Base-by-base conservation (phyloP, 179 eudicot genomes). In the Beta lomatogona region DNA sequence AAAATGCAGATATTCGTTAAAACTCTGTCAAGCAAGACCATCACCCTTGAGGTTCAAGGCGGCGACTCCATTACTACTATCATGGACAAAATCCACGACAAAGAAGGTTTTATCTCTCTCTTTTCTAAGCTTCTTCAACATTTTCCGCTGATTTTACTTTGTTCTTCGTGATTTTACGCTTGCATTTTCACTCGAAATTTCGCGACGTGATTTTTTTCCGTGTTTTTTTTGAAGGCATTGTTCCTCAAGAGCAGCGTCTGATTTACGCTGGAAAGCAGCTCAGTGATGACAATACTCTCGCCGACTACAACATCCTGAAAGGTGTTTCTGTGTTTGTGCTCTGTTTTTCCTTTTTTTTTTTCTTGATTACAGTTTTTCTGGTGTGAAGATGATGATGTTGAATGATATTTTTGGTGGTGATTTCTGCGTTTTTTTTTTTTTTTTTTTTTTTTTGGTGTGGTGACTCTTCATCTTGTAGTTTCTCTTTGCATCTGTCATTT, bases 251-350 rank as follows among this genome's bases (percentile, higher is more conserved):
- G 61, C 86, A 84, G 77, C 77, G 86, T 36, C n/a, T 84, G 81
- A 80, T 80, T 44, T 84, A 80, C 52, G 74, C 81, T 1, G 86
- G 84, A 0, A 84, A 84, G 46, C 86, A 84, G 71, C 83, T 84
- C n/a, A 78, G 77, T 31, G 81, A 84, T 81, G 86, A 71, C 46
- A 71, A 79, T 2, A 80, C 81, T 14, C 75, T 84, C 19, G 81
- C 86, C 21, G 79, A 84, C 59, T 84, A 81, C 81, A 80, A 84
- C 75, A 81, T 84, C 57, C 81, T 60, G 18, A 84, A 84, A 77
- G 86, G 87, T 84, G 6, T 52, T 9, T 22, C 6, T 46, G 11
- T 31, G 5, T 22, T 44, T 55, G 22, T 10, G 6, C 45, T 65
- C 70, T 64, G 46, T 48, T 77, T 52, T 6, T 78, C 1, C n/a